Percentiles rank a stretch among this genome's conserved stretches.
Conservation (phyloP, 768 basidiomycete species). For the Hysterangium stoloniferum region DNA sequence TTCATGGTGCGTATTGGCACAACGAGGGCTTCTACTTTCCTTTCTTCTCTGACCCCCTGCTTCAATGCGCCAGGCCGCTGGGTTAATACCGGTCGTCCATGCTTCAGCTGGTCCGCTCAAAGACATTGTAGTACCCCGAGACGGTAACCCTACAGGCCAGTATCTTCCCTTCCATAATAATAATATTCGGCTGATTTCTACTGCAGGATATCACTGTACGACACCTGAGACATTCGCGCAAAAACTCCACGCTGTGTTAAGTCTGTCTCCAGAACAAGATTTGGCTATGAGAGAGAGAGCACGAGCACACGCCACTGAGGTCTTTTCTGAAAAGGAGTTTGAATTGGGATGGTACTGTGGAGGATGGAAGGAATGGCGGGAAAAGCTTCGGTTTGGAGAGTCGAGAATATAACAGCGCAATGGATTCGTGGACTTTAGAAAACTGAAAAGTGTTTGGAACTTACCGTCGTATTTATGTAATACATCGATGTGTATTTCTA, state of each 20-base stretch:
- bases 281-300: slow-evolving; percentile 61
- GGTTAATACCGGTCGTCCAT: slow-evolving; percentile 85
- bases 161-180: background rate
- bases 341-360: slow-evolving; percentile 13
- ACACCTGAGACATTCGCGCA: slow-evolving; percentile 57
- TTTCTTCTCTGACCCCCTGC: background rate
- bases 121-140: slow-evolving; percentile 83
- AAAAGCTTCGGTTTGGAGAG: background rate
- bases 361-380: background rate
- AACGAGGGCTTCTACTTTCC: slow-evolving; percentile 12
- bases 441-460: background rate
- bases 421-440: background rate
- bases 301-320: slow-evolving; percentile 58
- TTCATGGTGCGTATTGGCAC: slow-evolving; percentile 68
- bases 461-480: background rate
- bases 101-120: slow-evolving; percentile 87
- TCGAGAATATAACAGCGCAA: background rate
- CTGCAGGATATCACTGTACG: slow-evolving; percentile 71
- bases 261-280: slow-evolving; percentile 46
- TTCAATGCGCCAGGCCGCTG: slow-evolving; percentile 62
- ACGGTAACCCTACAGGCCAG: slow-evolving; percentile 61
- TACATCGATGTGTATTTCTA: too few relatives aligned
- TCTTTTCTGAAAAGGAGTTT: slow-evolving; percentile 74
- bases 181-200: background rate
- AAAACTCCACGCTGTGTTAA: slow-evolving; percentile 55